These are phyloP conservation scores for Plasmodium fragile DNA, from an alignment of 169 alveolate genomes.

Conservation along the genomic window DNA sequence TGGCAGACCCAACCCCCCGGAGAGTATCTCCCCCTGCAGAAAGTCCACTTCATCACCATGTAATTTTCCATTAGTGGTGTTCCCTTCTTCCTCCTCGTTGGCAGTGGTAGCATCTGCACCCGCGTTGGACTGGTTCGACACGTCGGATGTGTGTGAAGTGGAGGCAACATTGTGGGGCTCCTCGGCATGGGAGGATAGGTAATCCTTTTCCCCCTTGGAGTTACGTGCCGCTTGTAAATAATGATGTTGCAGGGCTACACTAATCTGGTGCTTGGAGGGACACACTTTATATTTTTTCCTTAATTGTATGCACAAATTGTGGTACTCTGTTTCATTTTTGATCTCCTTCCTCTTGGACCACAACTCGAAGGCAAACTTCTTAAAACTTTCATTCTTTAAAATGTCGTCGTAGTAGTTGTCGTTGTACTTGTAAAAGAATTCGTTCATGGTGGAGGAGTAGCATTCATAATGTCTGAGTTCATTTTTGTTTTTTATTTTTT, in stretches of 20 bases:
- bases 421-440: slow-evolving; percentile 58
- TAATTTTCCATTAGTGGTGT: neutral
- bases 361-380: slow-evolving; percentile 65
- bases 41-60: neutral
- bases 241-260: slow-evolving; percentile 72
- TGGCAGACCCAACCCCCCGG: neutral
- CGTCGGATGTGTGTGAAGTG: neutral
- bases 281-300: slow-evolving; percentile 80
- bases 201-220: neutral
- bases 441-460: slow-evolving; percentile 74
- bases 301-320: slow-evolving; percentile 59
- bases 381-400: slow-evolving; percentile 61
- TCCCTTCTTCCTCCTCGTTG: neutral
- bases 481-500: slow-evolving; percentile 70
- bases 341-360: slow-evolving; percentile 62
- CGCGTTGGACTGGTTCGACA: neutral
- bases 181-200: neutral
- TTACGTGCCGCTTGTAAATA: slow-evolving; percentile 29
- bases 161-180: neutral
- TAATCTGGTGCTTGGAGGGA: slow-evolving; percentile 84
- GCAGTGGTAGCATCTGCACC: neutral
- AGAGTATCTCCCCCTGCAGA: neutral
- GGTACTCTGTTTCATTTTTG: slow-evolving; percentile 45
- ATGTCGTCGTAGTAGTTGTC: slow-evolving; percentile 72
- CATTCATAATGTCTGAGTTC: slow-evolving; percentile 76